Conservation (phyloP, 163 green algal genomes). For the Chlorella variabilis region DNA sequence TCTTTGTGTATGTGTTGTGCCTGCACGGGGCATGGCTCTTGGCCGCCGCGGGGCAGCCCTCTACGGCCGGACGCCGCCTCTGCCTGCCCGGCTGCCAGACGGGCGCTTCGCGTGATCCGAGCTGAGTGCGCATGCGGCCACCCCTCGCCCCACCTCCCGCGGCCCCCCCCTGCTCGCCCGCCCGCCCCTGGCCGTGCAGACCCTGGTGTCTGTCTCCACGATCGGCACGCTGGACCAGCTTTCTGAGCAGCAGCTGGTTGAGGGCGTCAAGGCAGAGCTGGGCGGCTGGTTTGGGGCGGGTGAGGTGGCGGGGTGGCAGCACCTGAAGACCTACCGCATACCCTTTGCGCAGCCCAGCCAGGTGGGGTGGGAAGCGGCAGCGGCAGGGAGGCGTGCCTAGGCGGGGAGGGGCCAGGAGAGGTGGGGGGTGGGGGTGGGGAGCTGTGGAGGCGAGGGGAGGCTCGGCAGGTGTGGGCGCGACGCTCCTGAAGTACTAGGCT, state of each 20-base stretch:
- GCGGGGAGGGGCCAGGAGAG: no score
- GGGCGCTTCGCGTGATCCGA: no score
- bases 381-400: neutral
- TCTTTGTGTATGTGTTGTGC: no score
- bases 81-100: no score
- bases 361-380: constrained; percentile 31
- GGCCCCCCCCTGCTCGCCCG: no score
- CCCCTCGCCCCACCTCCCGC: no score
- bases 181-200: no score
- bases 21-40: no score
- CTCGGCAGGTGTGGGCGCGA: neutral
- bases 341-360: constrained; percentile 94
- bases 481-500: no score
- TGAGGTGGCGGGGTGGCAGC: constrained; percentile 76
- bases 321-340: constrained; percentile 93
- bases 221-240: constrained; percentile 78
- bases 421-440: neutral
- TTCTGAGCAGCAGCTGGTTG: constrained; percentile 73
- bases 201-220: constrained; percentile 80
- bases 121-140: no score
- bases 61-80: no score
- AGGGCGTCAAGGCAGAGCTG: constrained; percentile 74
- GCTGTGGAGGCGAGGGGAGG: neutral
- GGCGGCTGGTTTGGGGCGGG: constrained; percentile 72
- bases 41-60: no score